phyloP scores from a whole-genome alignment of 148 eudicot genomes.

The Linanthus parryae region DNA sequence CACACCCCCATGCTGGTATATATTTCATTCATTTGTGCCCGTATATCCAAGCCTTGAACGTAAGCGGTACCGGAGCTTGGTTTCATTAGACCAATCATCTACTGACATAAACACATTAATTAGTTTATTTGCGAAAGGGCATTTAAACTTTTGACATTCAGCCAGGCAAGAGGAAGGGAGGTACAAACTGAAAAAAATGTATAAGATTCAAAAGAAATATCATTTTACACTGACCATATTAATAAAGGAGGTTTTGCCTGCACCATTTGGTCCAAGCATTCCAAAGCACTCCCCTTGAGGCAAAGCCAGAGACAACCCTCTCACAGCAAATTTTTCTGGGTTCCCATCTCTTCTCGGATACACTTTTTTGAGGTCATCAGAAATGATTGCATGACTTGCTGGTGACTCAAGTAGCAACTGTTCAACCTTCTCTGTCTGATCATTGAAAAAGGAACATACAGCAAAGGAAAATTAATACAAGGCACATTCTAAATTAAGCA shows the following conservation, averaged over 20 bases:
- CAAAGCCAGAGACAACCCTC: constrained; percentile 84
- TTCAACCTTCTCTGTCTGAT: constrained; percentile 76
- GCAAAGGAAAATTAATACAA: no score
- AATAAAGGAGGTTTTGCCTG: constrained; percentile 91
- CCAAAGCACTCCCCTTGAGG: constrained; percentile 95
- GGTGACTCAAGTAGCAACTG: constrained; percentile 53
- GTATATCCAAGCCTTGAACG: constrained; percentile 71
- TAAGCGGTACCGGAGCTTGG: constrained; percentile 83
- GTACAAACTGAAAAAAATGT: not conserved
- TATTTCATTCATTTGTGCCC: constrained; percentile 61
- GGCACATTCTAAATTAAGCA: no score
- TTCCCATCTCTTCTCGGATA: constrained; percentile 91
- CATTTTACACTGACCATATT: constrained; percentile 60
- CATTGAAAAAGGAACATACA: constrained; percentile 2
- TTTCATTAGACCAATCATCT: constrained; percentile 94
- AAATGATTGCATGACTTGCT: constrained; percentile 45
- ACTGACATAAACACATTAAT: constrained; percentile 4
- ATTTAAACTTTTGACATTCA: no score
- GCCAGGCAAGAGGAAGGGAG: no score
- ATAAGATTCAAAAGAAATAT: not conserved
- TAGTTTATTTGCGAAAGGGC: no score
- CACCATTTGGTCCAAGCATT: constrained; percentile 99
- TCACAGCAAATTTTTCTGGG: constrained; percentile 81
- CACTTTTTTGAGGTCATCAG: constrained; percentile 62
- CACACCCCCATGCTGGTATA: constrained; percentile 97